phyloP scores from a whole-genome alignment of 176 grass and related monocot species.

The Poa annua region DNA sequence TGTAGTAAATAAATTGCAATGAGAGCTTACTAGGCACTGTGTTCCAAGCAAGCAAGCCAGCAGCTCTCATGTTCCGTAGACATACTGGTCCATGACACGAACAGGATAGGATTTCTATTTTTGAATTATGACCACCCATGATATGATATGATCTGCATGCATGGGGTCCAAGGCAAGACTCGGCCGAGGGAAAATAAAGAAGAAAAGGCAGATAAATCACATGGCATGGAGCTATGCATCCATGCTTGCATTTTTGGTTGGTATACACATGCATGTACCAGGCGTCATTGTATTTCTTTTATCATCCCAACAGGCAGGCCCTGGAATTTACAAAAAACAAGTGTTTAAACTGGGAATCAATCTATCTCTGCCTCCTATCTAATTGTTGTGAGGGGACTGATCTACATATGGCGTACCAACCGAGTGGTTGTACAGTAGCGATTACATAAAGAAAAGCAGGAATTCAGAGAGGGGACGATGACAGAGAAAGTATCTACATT shows the following conservation, averaged over 20 bases:
- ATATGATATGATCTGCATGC: not conserved
- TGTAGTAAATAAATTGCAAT: not conserved
- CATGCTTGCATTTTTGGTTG: conserved; percentile 15
- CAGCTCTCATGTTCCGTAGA: conserved; percentile 19
- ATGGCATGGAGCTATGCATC: conserved; percentile 32
- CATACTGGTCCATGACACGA: conserved; percentile 45
- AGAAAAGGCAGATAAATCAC: conserved; percentile 19
- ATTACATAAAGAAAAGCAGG: conserved; percentile 40
- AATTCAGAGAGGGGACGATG: conserved; percentile 28
- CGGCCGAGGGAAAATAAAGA: not conserved
- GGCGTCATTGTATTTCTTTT: not conserved
- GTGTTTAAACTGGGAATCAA: conserved; percentile 8
- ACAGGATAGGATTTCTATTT: conserved; percentile 42
- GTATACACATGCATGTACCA: conserved; percentile 23
- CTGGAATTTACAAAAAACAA: conserved; percentile 8
- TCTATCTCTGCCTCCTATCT: not conserved
- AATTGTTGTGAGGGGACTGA: conserved; percentile 1
- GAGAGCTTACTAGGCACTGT: not conserved
- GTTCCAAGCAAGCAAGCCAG: conserved; percentile 1
- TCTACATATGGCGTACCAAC: conserved; percentile 38
- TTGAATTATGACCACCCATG: conserved; percentile 50
- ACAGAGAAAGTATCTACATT: conserved; percentile 25
- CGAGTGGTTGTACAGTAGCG: conserved; percentile 35
- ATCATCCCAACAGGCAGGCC: conserved; percentile 3
- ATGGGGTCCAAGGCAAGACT: conserved; percentile 41